Conservation (phyloP, 768 basidiomycete genomes). For the Rhodosporidiobolus sp. region DNA sequence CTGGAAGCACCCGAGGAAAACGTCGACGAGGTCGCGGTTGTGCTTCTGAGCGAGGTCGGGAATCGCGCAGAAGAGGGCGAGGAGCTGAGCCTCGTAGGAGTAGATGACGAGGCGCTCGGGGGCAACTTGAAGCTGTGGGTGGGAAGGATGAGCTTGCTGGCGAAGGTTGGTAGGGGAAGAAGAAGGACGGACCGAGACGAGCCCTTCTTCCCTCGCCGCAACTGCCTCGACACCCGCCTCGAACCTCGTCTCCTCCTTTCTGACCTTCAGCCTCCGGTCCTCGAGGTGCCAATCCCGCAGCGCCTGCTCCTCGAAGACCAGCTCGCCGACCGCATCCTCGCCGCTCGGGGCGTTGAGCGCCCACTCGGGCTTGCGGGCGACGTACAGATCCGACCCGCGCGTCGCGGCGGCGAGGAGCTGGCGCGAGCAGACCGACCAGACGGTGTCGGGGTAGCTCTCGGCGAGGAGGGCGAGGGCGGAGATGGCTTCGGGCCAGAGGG, state of each 20-base stretch:
- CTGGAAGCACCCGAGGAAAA: conserved; percentile 62
- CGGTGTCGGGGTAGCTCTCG: conserved; percentile 30
- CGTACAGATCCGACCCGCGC: conserved; percentile 30
- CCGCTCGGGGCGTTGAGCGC: not conserved
- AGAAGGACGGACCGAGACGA: conserved; percentile 25
- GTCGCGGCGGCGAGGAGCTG: conserved; percentile 44
- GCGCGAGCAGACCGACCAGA: conserved; percentile 47
- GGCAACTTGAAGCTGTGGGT: conserved; percentile 48
- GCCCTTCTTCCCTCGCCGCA: conserved; percentile 7
- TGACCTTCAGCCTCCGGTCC: conserved; percentile 13
- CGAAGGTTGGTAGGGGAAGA: not conserved
- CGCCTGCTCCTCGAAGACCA: conserved; percentile 38
- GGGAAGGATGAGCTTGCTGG: too few species aligned
- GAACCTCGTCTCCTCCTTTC: conserved; percentile 23
- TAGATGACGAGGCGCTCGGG: conserved; percentile 63
- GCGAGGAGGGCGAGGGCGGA: conserved; percentile 32
- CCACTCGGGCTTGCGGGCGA: conserved; percentile 34
- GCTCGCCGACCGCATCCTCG: not conserved
- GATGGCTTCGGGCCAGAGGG: conserved; percentile 79
- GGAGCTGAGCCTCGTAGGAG: conserved; percentile 77
- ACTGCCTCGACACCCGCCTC: conserved; percentile 27
- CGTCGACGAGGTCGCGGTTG: conserved; percentile 78
- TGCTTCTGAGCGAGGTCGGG: conserved; percentile 76
- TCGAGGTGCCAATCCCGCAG: conserved; percentile 35
- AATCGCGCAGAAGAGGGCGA: conserved; percentile 66